Conservation (phyloP, 2,329 filamentous ascomycete species). For the Volutella citrinella region DNA sequence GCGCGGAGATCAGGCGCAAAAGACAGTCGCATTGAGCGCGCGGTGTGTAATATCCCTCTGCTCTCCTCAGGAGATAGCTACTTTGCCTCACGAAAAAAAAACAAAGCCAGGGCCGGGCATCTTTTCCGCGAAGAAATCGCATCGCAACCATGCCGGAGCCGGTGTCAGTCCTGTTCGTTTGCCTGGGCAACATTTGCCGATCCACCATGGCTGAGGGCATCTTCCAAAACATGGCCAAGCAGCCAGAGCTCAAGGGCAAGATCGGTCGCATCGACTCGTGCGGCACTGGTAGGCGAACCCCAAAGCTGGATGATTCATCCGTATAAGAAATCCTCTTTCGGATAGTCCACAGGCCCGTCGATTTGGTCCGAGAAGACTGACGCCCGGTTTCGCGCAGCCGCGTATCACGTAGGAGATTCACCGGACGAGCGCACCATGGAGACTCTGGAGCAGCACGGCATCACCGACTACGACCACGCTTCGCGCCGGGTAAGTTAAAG, state of each 20-base stretch:
- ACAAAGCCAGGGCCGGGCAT: too few species aligned
- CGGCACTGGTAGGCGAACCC: slow-evolving; percentile 61
- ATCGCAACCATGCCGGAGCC: slow-evolving; percentile 34
- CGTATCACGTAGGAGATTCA: slow-evolving; percentile 74
- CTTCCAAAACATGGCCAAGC: slow-evolving; percentile 69
- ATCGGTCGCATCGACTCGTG: slow-evolving; percentile 79
- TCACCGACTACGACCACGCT: slow-evolving; percentile 71
- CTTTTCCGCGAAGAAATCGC: too few species aligned
- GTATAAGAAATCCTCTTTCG: too few species aligned
- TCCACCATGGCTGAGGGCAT: slow-evolving; percentile 97
- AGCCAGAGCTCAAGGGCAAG: slow-evolving; percentile 54
- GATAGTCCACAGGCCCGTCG: too few species aligned
- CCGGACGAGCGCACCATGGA: slow-evolving; percentile 83
- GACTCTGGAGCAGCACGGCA: slow-evolving; percentile 71
- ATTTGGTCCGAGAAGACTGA: too few species aligned
- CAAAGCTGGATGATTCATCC: neutral
- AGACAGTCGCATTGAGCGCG: too few species aligned
- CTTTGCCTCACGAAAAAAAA: too few species aligned
- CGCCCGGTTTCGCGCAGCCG: slow-evolving; percentile 56
- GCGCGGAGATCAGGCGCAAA: too few species aligned
- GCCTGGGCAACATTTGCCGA: slow-evolving; percentile 91
- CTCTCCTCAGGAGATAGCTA: too few species aligned
- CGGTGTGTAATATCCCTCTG: too few species aligned
- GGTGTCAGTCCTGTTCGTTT: slow-evolving; percentile 86
- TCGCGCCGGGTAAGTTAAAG: slow-evolving; percentile 65